These are phyloP conservation scores for Saccharum hybrid DNA, from an alignment of 202 grass and related monocot species.

Conservation along the genomic window DNA sequence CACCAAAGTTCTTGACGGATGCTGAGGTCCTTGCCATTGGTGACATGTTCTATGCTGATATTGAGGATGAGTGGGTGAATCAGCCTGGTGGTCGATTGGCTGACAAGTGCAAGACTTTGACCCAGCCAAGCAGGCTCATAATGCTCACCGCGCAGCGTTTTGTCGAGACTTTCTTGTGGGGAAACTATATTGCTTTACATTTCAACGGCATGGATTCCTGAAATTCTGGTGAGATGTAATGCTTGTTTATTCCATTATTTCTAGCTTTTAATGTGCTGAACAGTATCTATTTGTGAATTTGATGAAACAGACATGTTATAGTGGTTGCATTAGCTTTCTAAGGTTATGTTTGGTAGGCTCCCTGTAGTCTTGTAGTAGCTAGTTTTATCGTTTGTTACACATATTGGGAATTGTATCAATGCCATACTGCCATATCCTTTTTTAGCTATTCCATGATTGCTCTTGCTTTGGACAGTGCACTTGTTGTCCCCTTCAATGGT, in stretches of 20 bases:
- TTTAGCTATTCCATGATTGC: slow-evolving; percentile 25
- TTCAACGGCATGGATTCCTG: slow-evolving; percentile 87
- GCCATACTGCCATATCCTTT: background rate
- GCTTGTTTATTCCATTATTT: no score
- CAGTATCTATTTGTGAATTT: slow-evolving; percentile 14
- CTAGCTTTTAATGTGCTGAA: slow-evolving; percentile 6
- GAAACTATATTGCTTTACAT: slow-evolving; percentile 92
- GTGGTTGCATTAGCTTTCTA: slow-evolving; percentile 2
- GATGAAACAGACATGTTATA: background rate
- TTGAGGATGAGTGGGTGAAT: slow-evolving; percentile 91
- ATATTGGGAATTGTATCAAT: background rate
- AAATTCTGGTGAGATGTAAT: slow-evolving; percentile 75
- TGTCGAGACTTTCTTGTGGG: slow-evolving; percentile 86
- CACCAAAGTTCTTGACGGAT: slow-evolving; percentile 66
- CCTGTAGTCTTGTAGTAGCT: slow-evolving; percentile 1
- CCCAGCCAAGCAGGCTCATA: slow-evolving; percentile 74
- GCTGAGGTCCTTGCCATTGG: slow-evolving; percentile 79
- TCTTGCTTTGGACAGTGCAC: background rate
- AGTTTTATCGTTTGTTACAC: background rate
- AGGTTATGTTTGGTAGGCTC: background rate
- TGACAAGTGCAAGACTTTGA: slow-evolving; percentile 82
- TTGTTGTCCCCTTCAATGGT: slow-evolving; percentile 18
- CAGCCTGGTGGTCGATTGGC: slow-evolving; percentile 78
- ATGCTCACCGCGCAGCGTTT: slow-evolving; percentile 85
- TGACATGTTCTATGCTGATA: slow-evolving; percentile 91